Base-by-base conservation (phyloP, 2,329 filamentous ascomycete genomes). In the Colletotrichum orchidophilum region DNA sequence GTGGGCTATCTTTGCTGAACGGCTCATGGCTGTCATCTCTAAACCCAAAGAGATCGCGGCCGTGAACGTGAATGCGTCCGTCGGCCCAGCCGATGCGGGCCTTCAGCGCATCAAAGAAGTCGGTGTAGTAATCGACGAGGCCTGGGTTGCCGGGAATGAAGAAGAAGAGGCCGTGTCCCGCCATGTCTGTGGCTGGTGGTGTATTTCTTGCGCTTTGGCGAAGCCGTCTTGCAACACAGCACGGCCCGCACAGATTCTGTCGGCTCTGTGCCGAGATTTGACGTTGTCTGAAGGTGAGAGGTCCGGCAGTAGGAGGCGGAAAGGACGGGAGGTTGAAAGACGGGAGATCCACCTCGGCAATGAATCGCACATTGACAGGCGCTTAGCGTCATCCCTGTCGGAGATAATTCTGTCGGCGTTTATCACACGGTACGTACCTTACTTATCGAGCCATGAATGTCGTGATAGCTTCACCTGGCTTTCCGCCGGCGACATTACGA, bases 111-210 rank as follows among this genome's bases (percentile, higher is more conserved):
- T 87, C 82, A 13, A 94, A 81, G 79, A 94, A 96, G 46, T 88
- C 85, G 68, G 82, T 83, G 80, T 96, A 96, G 85, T 93, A 96
- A 66, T 87, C 88, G 61, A 95, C 87, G 21, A 94, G 84, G 5
- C 93, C 93, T 5, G 93, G 93, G 74, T 96, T 96, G 24, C 93
- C 93, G 31, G 92, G 89, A 50, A 96, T 86, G 80, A 94, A 92
- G 82, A 90, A 94, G 74, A 95, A 82, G 60, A 95, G 87, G 71
- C 81, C 82, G 71, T 77, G 81, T 15, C 73, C 72, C 21, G 69
- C 8, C 69, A 68, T 69, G 5, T 42, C 57, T 63, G 49, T 21
- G 42, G 18, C 15, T 15, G 50, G 53, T 18, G 5, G 39, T 21
- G 18, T 9, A 9, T 21, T n/a, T 9, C 39, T 46, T 9, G 42